Conservation (phyloP, 768 basidiomycete species). For the Macrolepiota albuminosa region DNA sequence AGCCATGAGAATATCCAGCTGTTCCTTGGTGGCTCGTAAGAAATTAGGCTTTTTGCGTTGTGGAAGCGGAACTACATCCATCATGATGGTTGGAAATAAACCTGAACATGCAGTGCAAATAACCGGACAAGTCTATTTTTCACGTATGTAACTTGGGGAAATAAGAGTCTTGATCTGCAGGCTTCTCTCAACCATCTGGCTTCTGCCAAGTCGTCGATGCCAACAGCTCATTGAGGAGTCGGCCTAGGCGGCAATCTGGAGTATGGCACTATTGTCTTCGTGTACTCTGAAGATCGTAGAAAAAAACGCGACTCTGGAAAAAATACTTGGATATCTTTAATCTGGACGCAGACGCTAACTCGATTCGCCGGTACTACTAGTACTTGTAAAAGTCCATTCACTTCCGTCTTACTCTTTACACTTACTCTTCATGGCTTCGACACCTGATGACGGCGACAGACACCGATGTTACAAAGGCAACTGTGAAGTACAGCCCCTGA, state of each 20-base stretch:
- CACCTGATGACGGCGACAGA: not conserved
- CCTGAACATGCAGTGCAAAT: not conserved
- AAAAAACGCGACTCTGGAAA: not conserved
- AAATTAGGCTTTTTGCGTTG: constrained; percentile 12
- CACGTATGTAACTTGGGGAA: not conserved
- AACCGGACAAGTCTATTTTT: not conserved
- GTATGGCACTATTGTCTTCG: not conserved
- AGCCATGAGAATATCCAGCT: constrained; percentile 22
- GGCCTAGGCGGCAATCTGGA: not conserved
- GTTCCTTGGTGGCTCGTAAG: constrained; percentile 21
- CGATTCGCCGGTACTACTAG: not conserved
- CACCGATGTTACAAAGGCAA: not conserved
- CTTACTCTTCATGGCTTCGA: not conserved
- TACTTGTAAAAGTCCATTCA: not conserved
- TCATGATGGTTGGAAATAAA: constrained; percentile 5
- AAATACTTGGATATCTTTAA: not conserved
- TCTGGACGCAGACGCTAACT: too few relatives aligned
- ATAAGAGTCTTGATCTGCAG: not conserved
- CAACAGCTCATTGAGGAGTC: not conserved
- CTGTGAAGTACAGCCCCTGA: not conserved
- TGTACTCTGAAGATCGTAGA: not conserved
- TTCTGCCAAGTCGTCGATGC: not conserved
- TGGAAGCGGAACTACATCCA: constrained; percentile 11
- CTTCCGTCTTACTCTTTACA: not conserved
- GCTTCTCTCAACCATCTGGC: not conserved